phyloP scores from a whole-genome alignment of 1,139 yeast genomes.

The Suhomyces coccinellae region DNA sequence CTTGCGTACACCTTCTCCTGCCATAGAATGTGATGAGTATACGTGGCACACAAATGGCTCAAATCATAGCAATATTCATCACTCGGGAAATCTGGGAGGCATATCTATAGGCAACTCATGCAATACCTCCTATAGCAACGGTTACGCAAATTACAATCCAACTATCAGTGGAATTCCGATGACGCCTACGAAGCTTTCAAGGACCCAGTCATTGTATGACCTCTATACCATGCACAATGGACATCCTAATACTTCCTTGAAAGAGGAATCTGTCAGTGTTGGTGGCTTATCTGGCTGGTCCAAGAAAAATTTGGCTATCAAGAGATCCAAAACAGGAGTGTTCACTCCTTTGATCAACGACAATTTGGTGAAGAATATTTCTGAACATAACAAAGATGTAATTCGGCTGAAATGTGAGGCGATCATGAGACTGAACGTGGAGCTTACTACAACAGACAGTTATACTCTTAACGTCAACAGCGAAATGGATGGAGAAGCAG shows the following conservation, averaged over 20 bases:
- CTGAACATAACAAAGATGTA: slow-evolving; percentile 24
- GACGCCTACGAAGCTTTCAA: slow-evolving; percentile 28
- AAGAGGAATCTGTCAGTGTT: slow-evolving; percentile 4
- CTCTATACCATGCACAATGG: slow-evolving; percentile 22
- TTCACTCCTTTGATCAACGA: slow-evolving; percentile 26
- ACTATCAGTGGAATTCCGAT: slow-evolving; percentile 5
- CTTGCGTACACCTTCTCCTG: slow-evolving; percentile 49
- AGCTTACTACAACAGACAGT: background rate
- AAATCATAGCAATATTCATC: background rate
- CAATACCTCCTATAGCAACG: background rate
- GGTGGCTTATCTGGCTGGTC: background rate
- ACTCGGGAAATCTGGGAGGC: slow-evolving; percentile 1
- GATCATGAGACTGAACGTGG: slow-evolving; percentile 26
- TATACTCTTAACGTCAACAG: slow-evolving; percentile 8
- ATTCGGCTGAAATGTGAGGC: slow-evolving; percentile 29
- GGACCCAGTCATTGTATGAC: slow-evolving; percentile 44
- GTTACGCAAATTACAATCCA: background rate
- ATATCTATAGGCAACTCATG: slow-evolving; percentile 3
- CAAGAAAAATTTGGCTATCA: slow-evolving; percentile 21
- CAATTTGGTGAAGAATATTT: slow-evolving; percentile 21
- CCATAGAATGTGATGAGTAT: slow-evolving; percentile 46
- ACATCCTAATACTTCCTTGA: slow-evolving; percentile 2
- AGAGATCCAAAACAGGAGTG: slow-evolving; percentile 30
- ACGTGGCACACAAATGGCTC: slow-evolving; percentile 25
- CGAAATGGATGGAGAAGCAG: too few species aligned